phyloP scores from a whole-genome alignment of 768 basidiomycete genomes.

The Kwoniella mangroviensis region DNA sequence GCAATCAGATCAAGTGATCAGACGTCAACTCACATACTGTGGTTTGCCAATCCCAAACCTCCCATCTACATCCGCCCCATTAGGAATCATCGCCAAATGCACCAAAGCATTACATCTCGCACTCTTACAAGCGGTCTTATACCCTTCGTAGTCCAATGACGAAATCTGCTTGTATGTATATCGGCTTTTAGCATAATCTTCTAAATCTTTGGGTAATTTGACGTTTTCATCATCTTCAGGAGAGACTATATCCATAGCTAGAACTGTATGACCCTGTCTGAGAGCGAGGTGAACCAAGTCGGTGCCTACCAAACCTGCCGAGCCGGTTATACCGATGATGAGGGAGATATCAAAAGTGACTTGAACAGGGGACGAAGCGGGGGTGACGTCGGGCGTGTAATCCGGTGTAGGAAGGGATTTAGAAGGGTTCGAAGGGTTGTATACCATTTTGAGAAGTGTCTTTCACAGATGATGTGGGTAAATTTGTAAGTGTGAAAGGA shows the following conservation, averaged over 20 bases:
- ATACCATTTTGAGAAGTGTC: not conserved
- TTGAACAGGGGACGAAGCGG: conserved; percentile 4
- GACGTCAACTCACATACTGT: conserved; percentile 16
- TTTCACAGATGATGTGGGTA: too few species aligned
- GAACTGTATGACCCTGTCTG: conserved; percentile 39
- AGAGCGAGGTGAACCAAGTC: conserved; percentile 28
- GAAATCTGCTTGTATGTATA: conserved; percentile 15
- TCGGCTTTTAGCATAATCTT: not conserved
- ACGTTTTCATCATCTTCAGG: not conserved
- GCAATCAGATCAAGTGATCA: too few species aligned
- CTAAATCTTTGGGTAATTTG: not conserved
- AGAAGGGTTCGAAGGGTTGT: not conserved
- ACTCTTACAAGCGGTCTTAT: conserved; percentile 23
- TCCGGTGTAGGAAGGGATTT: not conserved
- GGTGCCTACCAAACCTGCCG: conserved; percentile 34
- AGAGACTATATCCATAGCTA: conserved; percentile 37
- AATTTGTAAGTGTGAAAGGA: not conserved
- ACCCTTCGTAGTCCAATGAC: conserved; percentile 34
- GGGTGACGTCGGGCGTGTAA: not conserved
- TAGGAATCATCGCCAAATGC: conserved; percentile 43
- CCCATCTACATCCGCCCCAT: conserved; percentile 14
- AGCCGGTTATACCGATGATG: conserved; percentile 42
- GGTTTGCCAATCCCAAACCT: conserved; percentile 7
- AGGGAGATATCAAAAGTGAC: not conserved
- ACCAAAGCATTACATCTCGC: conserved; percentile 44